Base-by-base conservation (phyloP, 192 early-diverging fungal genomes). In the Radiomyces spectabilis region DNA sequence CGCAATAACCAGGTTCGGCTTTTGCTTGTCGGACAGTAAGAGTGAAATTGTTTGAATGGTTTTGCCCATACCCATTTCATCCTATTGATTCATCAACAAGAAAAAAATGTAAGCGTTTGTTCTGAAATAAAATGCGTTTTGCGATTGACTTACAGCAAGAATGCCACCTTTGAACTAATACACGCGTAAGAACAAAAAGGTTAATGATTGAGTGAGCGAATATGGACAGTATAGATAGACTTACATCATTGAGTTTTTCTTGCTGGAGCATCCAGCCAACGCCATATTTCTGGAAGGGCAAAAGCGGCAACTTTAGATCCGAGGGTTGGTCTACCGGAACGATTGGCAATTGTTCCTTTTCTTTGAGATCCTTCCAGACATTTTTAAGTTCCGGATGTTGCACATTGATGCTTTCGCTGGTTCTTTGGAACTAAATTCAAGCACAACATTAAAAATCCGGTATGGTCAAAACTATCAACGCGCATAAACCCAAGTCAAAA, bases 51-150 rank as follows among this genome's bases (percentile, higher is more conserved):
- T 88, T 61, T 95, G 91, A 57, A 97, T 88, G 3, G 94, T 97
- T 68, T 97, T 97, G 42, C 91, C 88, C 88, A 88, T 88, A 21
- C 92, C 92, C 92, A 94, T 96, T 51, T 93, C 87, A 69, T 92
- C 88, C 76, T 78, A 65, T 49, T 7, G 0, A 44, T n/a, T n/a
- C n/a, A n/a, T n/a, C n/a, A n/a, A n/a, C 10, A 34, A 32, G 2
- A 12, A 53, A 15, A 51, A 19, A 46, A 44, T 26, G 44, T 15
- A 4, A 1, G 8, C 33, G n/a, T n/a, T n/a, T n/a, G n/a, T n/a
- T n/a, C n/a, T n/a, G n/a, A n/a, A 40, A 33, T 26, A 19, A 35
- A 9, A 21, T 26, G 24, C 8, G 4, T 38, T 39, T 31, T 32
- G 5, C 37, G n/a, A 30, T 9, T 18, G 25, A 67, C 69, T 72